phyloP scores from a whole-genome alignment of 129 eudicot species.

The Lactuca sativa region DNA sequence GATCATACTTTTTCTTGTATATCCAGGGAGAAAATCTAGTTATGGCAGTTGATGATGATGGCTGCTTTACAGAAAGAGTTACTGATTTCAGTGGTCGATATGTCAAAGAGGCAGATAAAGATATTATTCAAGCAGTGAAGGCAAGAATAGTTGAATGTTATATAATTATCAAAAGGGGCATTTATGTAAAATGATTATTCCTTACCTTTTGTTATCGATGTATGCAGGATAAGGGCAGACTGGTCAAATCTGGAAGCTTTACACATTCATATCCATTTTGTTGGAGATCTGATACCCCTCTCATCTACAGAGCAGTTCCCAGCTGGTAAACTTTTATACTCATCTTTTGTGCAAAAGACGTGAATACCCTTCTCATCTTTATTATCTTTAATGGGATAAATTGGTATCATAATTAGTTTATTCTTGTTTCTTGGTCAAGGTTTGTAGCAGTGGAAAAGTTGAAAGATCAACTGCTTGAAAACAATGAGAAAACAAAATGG shows the following conservation, averaged over 20 bases:
- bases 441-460: slow-evolving; percentile 66
- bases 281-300: no score
- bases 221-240: slow-evolving; percentile 57
- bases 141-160: slow-evolving; percentile 18
- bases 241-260: slow-evolving; percentile 58
- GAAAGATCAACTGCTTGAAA: slow-evolving; percentile 66
- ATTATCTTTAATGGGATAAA: no score
- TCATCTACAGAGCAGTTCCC: slow-evolving; percentile 24
- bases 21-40: slow-evolving; percentile 55
- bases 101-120: slow-evolving; percentile 62
- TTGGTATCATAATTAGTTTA: no score
- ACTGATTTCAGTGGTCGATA: slow-evolving; percentile 48
- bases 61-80: slow-evolving; percentile 64
- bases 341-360: not conserved
- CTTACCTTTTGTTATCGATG: not conserved
- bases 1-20: not conserved
- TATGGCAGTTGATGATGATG: slow-evolving; percentile 82
- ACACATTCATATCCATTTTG: slow-evolving; percentile 32
- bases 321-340: slow-evolving; percentile 46
- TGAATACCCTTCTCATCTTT: no score
- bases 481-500: slow-evolving; percentile 61
- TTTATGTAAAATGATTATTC: no score
- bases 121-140: slow-evolving; percentile 62
- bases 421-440: slow-evolving; percentile 9
- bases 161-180: no score